A percentile compares a stretch with the other conserved stretches of the same genome.
Evolutionary conservation across 208 protist genomes (phyloP).

Genomic region (Wallacemonas sp.): DNA sequence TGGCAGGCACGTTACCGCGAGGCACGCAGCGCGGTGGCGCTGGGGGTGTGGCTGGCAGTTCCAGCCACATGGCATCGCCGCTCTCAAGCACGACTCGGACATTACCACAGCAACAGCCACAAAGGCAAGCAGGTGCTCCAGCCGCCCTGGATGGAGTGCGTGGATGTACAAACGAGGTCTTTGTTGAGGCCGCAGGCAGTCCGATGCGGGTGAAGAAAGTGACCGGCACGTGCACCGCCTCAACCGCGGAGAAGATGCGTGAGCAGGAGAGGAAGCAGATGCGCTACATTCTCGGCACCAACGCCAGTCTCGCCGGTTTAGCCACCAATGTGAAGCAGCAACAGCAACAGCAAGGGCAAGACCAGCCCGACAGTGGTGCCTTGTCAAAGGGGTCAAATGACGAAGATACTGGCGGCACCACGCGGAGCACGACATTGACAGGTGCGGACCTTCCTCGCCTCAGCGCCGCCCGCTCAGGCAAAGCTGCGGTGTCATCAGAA

Average conservation of each 20-base stretch:
- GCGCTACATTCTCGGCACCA: conserved; percentile 4
- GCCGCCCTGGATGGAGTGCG: background rate
- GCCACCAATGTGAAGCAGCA: background rate
- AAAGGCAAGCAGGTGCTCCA: background rate
- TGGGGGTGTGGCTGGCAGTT: background rate
- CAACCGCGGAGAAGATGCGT: conserved; percentile 1
- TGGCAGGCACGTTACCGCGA: background rate
- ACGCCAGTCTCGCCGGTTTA: background rate
- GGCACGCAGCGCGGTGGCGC: no score
- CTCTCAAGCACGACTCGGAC: background rate
- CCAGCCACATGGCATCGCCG: background rate
- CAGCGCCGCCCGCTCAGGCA: no score
- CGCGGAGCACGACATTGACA: no score
- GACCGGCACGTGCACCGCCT: conserved; percentile 12
- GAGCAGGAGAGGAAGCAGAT: conserved; percentile 3
- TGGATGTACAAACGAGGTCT: no score
- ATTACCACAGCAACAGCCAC: background rate
- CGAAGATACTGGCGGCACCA: no score
- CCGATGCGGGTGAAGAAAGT: conserved; percentile 4
- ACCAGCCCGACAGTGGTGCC: background rate
- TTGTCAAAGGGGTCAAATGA: no score
- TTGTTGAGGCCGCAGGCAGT: background rate
- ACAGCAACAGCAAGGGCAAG: background rate
- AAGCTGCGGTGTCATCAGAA: background rate
- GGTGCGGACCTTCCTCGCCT: no score